Conservation (phyloP, 805 yeast species). For the Helenozyma baotianmanensis region DNA sequence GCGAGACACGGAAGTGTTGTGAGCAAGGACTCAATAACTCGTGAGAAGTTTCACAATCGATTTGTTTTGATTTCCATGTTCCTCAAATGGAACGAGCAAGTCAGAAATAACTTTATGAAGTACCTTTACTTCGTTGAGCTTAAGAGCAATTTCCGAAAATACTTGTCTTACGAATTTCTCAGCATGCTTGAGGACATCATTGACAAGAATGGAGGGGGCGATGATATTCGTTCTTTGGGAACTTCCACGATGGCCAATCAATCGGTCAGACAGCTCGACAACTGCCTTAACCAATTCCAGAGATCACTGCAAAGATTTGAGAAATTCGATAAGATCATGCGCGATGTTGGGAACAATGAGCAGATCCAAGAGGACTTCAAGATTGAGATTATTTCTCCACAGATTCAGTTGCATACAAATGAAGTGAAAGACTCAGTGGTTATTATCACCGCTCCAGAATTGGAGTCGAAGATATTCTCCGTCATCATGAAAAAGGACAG, state of each 20-base stretch:
- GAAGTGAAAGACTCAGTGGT: conserved; percentile 50
- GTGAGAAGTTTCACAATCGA: conserved; percentile 30
- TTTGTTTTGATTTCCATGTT: conserved; percentile 36
- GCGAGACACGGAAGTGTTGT: conserved; percentile 5
- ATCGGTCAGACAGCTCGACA: not conserved
- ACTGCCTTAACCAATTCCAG: conserved; percentile 3
- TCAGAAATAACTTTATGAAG: conserved; percentile 29
- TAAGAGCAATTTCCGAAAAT: conserved; percentile 22
- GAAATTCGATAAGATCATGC: conserved; percentile 30
- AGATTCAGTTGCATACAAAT: conserved; percentile 38
- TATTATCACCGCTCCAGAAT: conserved; percentile 66
- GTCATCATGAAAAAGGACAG: conserved; percentile 43
- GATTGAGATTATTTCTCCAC: conserved; percentile 39
- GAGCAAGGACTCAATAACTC: conserved; percentile 3
- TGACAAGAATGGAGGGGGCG: conserved; percentile 33
- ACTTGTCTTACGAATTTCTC: conserved; percentile 32
- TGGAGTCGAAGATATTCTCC: conserved; percentile 65
- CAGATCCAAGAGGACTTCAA: conserved; percentile 34
- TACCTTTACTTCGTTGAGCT: conserved; percentile 36
- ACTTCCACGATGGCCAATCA: conserved; percentile 2
- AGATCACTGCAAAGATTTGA: conserved; percentile 20
- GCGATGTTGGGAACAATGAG: conserved; percentile 18
- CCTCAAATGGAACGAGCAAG: conserved; percentile 38
- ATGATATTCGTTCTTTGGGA: conserved; percentile 36
- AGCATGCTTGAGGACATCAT: conserved; percentile 30